Base-by-base conservation (phyloP, 352 stramenopile genomes). In the Phytopythium mirpurense region DNA sequence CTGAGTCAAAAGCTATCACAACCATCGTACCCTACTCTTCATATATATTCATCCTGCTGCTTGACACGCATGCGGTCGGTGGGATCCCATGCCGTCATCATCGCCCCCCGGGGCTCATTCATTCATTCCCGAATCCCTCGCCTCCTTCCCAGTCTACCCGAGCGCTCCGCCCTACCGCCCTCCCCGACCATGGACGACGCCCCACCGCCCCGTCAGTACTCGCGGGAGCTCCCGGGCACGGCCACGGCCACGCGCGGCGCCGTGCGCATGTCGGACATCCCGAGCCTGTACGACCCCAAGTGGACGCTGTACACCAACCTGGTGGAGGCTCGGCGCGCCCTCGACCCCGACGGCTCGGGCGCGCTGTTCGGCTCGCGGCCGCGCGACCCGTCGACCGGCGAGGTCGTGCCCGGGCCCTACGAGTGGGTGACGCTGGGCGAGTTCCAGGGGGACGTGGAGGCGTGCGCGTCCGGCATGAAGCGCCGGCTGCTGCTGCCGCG, bases 351-450 rank as follows among this genome's bases (percentile, higher is more conserved):
- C 41, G 77, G 78, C 32, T 71, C 63, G 38, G 63, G 74, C 51
- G 65, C 55, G 26, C 73, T 86, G 36, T 87, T 88, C 27, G 80
- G 80, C 23, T 79, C 65, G 45, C 79, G 79, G 12, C 51, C 62
- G 40, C 53, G 66, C 40, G 66, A 86, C 48, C 53, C 63, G 3
- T 49, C 54, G 8, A 83, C 67, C 15, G 66, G 67, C 11, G 46
- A 56, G 6, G 46, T 68, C 4, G 45, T 51, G 31, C 34, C 32
- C 34, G 80, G 80, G 0, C 36, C 55, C 5, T 90, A 75, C 51
- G 65, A 72, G 44, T 90, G 80, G 77, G 62, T 86, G 40, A 86
- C 80, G 42, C 83, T 87, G 49, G 60, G 48, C 46, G 58, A 86
- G 58, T 83, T 88, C 60, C 53, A 83, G 35, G 55, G 56, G 11